A percentile compares a stretch with the other conserved stretches of the same genome.
Conservation (phyloP, 78 protist species). For the Emiliania huxleyi region DNA sequence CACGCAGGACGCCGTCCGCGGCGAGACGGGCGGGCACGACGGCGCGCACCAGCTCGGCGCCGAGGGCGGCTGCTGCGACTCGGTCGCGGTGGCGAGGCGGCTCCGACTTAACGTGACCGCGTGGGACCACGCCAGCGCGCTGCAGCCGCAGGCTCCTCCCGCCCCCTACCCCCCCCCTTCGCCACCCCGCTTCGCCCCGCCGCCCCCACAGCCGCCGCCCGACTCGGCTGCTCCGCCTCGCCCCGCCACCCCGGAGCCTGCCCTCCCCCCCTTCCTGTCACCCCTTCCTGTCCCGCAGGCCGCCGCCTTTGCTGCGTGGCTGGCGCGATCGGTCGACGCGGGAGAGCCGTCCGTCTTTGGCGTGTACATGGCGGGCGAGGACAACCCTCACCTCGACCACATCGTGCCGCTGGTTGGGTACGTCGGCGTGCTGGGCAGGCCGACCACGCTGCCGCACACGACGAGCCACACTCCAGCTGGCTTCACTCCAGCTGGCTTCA, state of each 20-base stretch:
- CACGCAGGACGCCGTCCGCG: neutral
- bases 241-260: too few species aligned
- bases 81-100: neutral
- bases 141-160: too few species aligned
- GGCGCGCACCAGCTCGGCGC: neutral
- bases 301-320: neutral
- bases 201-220: too few species aligned
- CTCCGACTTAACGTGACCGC: neutral
- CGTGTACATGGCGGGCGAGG: neutral
- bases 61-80: neutral
- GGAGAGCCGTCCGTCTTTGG: neutral
- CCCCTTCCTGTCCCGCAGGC: too few species aligned
- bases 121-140: neutral
- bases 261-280: too few species aligned
- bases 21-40: neutral
- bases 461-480: too few species aligned
- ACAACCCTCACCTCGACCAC: neutral
- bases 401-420: neutral
- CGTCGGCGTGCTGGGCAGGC: too few species aligned
- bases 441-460: too few species aligned
- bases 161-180: too few species aligned
- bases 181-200: too few species aligned
- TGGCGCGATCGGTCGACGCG: neutral
- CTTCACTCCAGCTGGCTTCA: too few species aligned
- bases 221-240: too few species aligned